Evolutionary conservation across 2,329 filamentous ascomycete species (phyloP).

Genomic region (Huntiella omanensis): DNA sequence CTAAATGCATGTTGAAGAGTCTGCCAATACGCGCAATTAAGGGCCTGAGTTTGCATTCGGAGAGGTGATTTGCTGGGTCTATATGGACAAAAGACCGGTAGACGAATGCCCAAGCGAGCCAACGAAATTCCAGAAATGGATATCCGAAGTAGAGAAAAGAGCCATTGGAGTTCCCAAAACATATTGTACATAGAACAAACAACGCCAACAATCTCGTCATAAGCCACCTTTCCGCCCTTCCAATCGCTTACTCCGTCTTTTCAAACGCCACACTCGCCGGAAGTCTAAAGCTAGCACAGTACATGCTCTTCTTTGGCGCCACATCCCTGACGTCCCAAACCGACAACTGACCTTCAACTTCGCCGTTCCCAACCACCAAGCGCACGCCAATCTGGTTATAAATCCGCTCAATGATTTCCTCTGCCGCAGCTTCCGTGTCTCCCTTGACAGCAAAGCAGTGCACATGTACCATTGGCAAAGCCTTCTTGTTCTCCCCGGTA

Average conservation of each 20-base stretch:
- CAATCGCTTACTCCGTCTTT: constrained; percentile 10
- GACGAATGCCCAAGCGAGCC: no score
- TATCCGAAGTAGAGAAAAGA: no score
- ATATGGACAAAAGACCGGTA: no score
- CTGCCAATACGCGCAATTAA: no score
- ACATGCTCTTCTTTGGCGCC: constrained; percentile 89
- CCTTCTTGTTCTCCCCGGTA: constrained; percentile 35
- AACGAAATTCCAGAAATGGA: no score
- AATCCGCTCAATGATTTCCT: constrained; percentile 27
- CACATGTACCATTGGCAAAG: constrained; percentile 72
- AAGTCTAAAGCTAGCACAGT: constrained; percentile 79
- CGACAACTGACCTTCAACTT: constrained; percentile 28
- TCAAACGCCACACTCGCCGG: constrained; percentile 69
- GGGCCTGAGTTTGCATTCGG: no score
- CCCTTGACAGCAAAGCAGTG: constrained; percentile 79
- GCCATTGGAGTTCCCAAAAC: no score
- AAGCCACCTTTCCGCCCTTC: no score
- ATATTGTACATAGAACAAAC: no score
- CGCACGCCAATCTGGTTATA: constrained; percentile 22
- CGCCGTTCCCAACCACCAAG: constrained; percentile 24
- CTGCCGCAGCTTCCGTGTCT: constrained; percentile 45
- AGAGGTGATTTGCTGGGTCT: no score
- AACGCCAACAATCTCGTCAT: no score
- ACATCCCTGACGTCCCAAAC: constrained; percentile 68
- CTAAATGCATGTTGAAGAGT: no score